Evolutionary conservation across 1,284 basidiomycete genomes (phyloP), one percentile per base, ranked within the genome.

Genomic region (Trichosporon asahii): DNA sequence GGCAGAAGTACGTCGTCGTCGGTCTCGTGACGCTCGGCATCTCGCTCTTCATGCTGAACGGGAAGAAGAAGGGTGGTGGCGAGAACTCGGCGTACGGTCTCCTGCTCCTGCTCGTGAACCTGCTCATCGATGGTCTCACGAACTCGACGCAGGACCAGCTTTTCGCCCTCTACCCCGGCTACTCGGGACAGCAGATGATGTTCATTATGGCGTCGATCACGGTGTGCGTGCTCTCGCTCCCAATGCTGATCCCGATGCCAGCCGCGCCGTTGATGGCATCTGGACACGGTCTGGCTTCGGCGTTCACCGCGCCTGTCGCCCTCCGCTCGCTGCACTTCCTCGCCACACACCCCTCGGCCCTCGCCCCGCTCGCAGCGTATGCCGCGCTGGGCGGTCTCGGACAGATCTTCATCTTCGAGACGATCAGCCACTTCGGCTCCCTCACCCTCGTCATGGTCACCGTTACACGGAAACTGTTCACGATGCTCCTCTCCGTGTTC

Each of bases 71-170:
- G 29, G 75, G 68, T 18, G 74, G 76, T 64, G 74, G 84, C 77
- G 78, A 76, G 66, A 78, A 78, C 73, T 83, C 78, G 70, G 46
- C 73, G n/a, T 80, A 76, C 68, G 83, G 83, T 1, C 71, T 84
- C 63, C 66, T 70, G 0, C 69, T 84, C 23, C 70, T 84, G 25
- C 66, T 76, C 2, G 69, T 83, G 75, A 82, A 83, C 85, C 88
- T 99, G 29, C 84, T 92, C 21, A 87, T 99, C 64, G 97, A 99
- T 81, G 97, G 97, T 25, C 89, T 93, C 49, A 92, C 91, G 68
- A 98, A 99, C 85, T 93, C 93, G n/a, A 98, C 95, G 1, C 97
- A 99, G 83, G 97, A 99, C 82, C 92, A 98, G 84, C 92, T 99
- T 72, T 99, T 99, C 82, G 86, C 78, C 14, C 76, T 78, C 5